Percentiles rank a stretch among this genome's conserved stretches.
These are phyloP conservation scores for Apophysomyces trapeziformis DNA, from an alignment of 371 early-diverging fungal species.

Conservation along the genomic window DNA sequence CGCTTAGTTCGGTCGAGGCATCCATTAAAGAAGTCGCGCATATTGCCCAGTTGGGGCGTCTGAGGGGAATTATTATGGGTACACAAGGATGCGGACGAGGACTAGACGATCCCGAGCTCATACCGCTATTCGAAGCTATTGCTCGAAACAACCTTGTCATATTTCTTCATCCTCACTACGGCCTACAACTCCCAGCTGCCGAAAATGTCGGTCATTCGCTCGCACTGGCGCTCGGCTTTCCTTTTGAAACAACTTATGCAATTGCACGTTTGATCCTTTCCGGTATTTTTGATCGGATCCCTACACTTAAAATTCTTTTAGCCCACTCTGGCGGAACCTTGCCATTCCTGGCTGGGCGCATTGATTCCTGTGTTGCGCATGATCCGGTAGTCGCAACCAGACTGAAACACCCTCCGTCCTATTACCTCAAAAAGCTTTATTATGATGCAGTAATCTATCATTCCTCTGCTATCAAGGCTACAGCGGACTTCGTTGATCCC, in stretches of 20 bases:
- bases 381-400: conserved; percentile 27
- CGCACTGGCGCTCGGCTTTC: conserved; percentile 48
- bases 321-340: conserved; percentile 47
- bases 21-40: conserved; percentile 31
- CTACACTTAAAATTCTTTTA: conserved; percentile 40
- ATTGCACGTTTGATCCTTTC: conserved; percentile 39
- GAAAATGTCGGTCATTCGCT: conserved; percentile 38
- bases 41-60: conserved; percentile 22
- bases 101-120: conserved; percentile 43
- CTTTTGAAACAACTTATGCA: conserved; percentile 47
- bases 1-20: conserved; percentile 26
- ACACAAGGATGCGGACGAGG: conserved; percentile 41
- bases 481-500: conserved; percentile 24
- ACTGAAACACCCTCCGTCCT: conserved; percentile 27
- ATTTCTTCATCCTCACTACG: conserved; percentile 51
- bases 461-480: conserved; percentile 23
- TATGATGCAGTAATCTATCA: conserved; percentile 33
- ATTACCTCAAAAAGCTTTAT: conserved; percentile 26
- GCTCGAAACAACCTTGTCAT: conserved; percentile 29
- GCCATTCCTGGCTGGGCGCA: conserved; percentile 48
- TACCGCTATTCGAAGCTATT: conserved; percentile 35
- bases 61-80: conserved; percentile 45
- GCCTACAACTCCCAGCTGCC: conserved; percentile 27
- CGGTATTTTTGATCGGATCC: conserved; percentile 40
- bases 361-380: conserved; percentile 42